These are phyloP conservation scores for Colletotrichum sojae DNA, from an alignment of 2,329 filamentous ascomycete species.

Conservation along the genomic window DNA sequence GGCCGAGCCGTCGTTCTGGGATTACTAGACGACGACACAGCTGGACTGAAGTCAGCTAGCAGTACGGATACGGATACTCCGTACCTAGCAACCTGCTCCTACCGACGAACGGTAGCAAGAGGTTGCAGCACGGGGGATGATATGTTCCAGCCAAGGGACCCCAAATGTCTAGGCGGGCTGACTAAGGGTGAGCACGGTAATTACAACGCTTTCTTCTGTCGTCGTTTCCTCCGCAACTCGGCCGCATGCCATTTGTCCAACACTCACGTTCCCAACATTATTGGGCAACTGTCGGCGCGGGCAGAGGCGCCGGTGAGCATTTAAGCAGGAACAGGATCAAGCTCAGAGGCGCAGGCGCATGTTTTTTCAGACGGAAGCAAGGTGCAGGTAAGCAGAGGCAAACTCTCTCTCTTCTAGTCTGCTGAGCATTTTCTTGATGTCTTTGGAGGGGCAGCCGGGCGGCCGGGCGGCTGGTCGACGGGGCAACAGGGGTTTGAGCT, in stretches of 20 bases:
- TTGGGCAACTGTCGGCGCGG: not conserved
- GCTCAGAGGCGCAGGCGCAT: not conserved
- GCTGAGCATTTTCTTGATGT: slow-evolving; percentile 13
- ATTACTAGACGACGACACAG: not conserved
- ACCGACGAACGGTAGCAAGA: not conserved
- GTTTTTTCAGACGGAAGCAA: not conserved
- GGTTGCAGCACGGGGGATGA: not conserved
- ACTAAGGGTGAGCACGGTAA: slow-evolving; percentile 1
- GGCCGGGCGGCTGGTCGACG: slow-evolving; percentile 31
- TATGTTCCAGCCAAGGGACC: slow-evolving; percentile 6
- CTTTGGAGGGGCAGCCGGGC: slow-evolving; percentile 10
- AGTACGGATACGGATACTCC: too few relatives aligned
- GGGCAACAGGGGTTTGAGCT: slow-evolving; percentile 37
- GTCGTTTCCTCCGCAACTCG: slow-evolving; percentile 13
- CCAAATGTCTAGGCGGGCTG: slow-evolving; percentile 9
- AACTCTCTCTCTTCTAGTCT: slow-evolving; percentile 30
- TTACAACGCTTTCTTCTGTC: slow-evolving; percentile 12
- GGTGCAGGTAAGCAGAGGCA: slow-evolving; percentile 23
- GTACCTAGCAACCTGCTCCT: too few relatives aligned
- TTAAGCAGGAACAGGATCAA: not conserved
- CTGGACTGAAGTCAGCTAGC: not conserved
- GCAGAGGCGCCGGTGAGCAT: not conserved
- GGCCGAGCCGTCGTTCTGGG: not conserved
- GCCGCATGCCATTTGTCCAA: not conserved
- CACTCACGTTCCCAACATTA: not conserved